A percentile compares a stretch with the other conserved stretches of the same genome.
phyloP scores from a whole-genome alignment of 371 early-diverging fungal genomes.

The Mucor plumbeus region DNA sequence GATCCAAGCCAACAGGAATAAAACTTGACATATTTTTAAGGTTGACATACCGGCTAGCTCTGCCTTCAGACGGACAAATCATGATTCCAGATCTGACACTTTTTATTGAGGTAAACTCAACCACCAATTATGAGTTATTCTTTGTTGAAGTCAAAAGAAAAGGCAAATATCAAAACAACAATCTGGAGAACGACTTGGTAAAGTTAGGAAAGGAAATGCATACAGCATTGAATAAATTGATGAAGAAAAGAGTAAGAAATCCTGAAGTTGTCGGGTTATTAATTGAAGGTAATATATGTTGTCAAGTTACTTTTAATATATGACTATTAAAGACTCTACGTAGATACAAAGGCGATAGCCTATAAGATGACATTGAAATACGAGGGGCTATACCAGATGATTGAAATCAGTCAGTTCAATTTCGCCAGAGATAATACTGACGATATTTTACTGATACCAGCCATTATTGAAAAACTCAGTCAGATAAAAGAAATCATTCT shows the following conservation, averaged over 20 bases:
- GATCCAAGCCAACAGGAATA: background rate
- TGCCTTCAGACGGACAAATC: conserved; percentile 6
- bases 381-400: conserved; percentile 11
- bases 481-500: conserved; percentile 7
- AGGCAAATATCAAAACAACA: conserved; percentile 20
- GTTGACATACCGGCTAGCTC: conserved; percentile 17
- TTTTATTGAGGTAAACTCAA: conserved; percentile 20
- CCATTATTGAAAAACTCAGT: conserved; percentile 1
- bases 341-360: background rate
- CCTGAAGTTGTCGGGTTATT: conserved; percentile 26
- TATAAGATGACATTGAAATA: conserved; percentile 10
- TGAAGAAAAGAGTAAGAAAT: conserved; percentile 17
- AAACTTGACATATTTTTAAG: conserved; percentile 12
- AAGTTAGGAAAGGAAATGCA: conserved; percentile 29
- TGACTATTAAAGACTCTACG: too few species aligned
- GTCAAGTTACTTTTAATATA: background rate
- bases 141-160: conserved; percentile 29
- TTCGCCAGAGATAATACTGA: conserved; percentile 1
- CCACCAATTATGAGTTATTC: conserved; percentile 19
- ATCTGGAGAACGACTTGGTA: conserved; percentile 19
- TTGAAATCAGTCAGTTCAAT: conserved; percentile 3
- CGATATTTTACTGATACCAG: conserved; percentile 11
- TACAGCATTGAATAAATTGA: conserved; percentile 24
- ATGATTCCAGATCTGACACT: conserved; percentile 27
- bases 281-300: conserved; percentile 21